Evolutionary conservation across 495 filamentous ascomycete genomes (phyloP).

Genomic region (Tuber calosporum): DNA sequence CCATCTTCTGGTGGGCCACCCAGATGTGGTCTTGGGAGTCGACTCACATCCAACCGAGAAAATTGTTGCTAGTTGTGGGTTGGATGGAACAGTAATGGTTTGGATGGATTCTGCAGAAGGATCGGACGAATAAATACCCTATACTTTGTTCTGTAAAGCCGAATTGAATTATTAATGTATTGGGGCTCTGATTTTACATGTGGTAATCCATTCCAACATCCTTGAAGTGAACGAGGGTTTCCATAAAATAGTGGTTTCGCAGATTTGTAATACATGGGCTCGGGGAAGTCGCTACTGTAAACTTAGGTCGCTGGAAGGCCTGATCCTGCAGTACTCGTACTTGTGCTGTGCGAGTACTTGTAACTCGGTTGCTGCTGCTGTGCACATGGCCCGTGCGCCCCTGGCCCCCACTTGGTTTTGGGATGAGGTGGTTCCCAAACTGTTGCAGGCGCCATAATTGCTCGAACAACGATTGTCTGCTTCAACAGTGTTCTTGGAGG

Average conservation of each 20-base stretch:
- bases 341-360: too few species aligned
- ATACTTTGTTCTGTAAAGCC: background rate
- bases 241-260: too few species aligned
- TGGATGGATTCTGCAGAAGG: slow-evolving; percentile 46
- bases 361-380: too few species aligned
- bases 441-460: too few species aligned
- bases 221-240: background rate
- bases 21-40: slow-evolving; percentile 76
- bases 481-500: background rate
- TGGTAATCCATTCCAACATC: background rate
- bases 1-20: slow-evolving; percentile 64
- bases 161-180: background rate
- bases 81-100: slow-evolving; percentile 59
- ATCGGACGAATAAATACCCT: background rate
- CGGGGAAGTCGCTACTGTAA: background rate
- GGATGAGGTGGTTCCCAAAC: too few species aligned
- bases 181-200: background rate
- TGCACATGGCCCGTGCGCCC: background rate
- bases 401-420: background rate
- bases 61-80: slow-evolving; percentile 55
- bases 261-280: too few species aligned
- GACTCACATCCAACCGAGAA: slow-evolving; percentile 53
- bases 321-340: background rate
- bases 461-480: background rate
- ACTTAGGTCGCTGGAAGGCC: too few species aligned